Base-by-base conservation (phyloP, 2,329 filamentous ascomycete species). In the Fusarium sp. region DNA sequence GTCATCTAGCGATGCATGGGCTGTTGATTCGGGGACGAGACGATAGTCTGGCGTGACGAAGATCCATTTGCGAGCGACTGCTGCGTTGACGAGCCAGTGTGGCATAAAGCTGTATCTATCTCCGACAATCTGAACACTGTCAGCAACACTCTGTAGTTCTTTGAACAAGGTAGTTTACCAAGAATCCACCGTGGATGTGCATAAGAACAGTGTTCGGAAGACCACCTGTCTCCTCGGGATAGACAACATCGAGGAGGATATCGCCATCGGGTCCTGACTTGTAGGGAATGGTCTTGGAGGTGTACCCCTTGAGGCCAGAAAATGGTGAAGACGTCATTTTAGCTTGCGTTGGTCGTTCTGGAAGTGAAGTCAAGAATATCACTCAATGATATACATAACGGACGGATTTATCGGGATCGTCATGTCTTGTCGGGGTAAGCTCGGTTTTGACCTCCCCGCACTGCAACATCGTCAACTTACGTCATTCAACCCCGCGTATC, bases 31-130 rank as follows among this genome's bases (percentile, higher is more conserved):
- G 3, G 72, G 72, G 3, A 74, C 32, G 21, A 74, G 54, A 1
- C 72, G 72, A 20, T 74, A 74, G 28, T 74, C 72, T 3, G 72
- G 72, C 2, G 62, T 72, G 1, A 74, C 68, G 5, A 74, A 74
- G 25, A 73, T 63, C 72, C 72, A 74, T 56, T 63, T 74, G 10
- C 72, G 65, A 32, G 68, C 56, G 10, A 48, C 55, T 4, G 49
- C 62, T 2, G 62, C 65, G 16, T 74, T 63, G 25, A 74, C 20
- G 4, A 72, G 65, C 72, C 72, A 74, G 41, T 62, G 47, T 3
- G 72, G 72, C 13, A 69, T 10, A 11, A 68, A 74, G 4, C 72
- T 70, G 16, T 72, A 66, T 40, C 72, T 61, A 8, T 74, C 72
- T 4, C 72, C 72, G 2, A 74, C 47, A 20, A 74, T 61, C 69